Evolutionary conservation across 495 filamentous ascomycete species (phyloP).

Genomic region (Neurospora sp.): DNA sequence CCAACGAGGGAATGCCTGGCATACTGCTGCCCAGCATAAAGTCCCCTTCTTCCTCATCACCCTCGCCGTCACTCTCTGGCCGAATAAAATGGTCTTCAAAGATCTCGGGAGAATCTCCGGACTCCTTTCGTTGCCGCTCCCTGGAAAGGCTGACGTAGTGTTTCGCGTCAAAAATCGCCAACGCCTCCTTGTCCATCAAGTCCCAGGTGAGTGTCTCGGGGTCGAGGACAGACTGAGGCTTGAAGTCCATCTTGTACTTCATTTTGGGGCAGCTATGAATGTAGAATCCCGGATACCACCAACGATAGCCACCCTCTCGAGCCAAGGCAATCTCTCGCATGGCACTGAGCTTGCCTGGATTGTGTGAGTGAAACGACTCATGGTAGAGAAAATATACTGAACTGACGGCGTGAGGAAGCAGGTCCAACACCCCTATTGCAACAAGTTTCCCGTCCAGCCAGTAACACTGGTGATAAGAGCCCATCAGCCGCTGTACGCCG

Average conservation of each 20-base stretch:
- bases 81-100: not conserved
- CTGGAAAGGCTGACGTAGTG: conserved; percentile 60
- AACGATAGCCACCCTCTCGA: conserved; percentile 59
- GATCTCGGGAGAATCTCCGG: not conserved
- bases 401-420: conserved; percentile 79
- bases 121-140: conserved; percentile 22
- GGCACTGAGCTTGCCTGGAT: conserved; percentile 82
- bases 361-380: conserved; percentile 65
- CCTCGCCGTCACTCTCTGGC: conserved; percentile 3
- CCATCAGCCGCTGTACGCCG: conserved; percentile 50
- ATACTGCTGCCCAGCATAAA: conserved; percentile 62
- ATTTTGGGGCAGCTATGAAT: conserved; percentile 44
- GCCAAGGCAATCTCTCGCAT: conserved; percentile 75
- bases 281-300: conserved; percentile 45
- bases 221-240: conserved; percentile 75
- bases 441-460: conserved; percentile 80
- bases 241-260: conserved; percentile 79
- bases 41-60: conserved; percentile 27
- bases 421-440: conserved; percentile 79
- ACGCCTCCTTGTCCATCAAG: conserved; percentile 54
- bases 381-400: conserved; percentile 95
- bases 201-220: conserved; percentile 70
- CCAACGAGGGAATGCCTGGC: conserved; percentile 63
- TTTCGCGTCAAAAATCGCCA: conserved; percentile 50
- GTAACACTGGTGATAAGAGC: conserved; percentile 95